Evolutionary conservation across 306 rosid species (phyloP).

Genomic region (Dicorynia guianensis): DNA sequence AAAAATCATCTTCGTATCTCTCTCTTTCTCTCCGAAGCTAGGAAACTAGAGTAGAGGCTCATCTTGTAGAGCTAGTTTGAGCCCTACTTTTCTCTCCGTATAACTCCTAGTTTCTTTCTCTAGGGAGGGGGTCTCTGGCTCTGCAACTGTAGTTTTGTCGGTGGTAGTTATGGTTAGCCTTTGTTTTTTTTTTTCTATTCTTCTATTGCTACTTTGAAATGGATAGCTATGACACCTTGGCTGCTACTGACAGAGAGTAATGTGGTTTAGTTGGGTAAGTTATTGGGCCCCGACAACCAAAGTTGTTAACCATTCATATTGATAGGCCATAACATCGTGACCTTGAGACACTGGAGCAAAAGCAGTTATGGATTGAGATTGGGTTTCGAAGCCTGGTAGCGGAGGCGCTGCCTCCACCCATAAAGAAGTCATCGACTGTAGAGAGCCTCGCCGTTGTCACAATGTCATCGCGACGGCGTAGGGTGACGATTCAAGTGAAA

Average conservation of each 20-base stretch:
- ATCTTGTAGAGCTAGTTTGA: slow-evolving; percentile 9
- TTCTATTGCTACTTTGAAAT: slow-evolving; percentile 27
- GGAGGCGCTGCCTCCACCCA: slow-evolving; percentile 71
- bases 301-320: too few relatives aligned
- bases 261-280: too few relatives aligned
- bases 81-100: slow-evolving; percentile 21
- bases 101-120: slow-evolving; percentile 8
- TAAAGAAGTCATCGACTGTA: slow-evolving; percentile 65
- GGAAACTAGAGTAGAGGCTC: slow-evolving; percentile 30
- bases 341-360: neutral
- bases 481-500: too few relatives aligned
- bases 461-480: too few relatives aligned
- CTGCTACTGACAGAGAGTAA: slow-evolving; percentile 30
- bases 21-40: neutral
- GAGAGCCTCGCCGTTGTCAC: slow-evolving; percentile 69
- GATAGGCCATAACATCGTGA: too few relatives aligned
- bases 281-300: too few relatives aligned
- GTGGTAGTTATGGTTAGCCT: slow-evolving; percentile 42
- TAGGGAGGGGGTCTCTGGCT: slow-evolving; percentile 21
- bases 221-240: slow-evolving; percentile 50
- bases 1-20: neutral
- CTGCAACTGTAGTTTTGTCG: slow-evolving; percentile 39
- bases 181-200: neutral
- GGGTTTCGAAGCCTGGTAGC: slow-evolving; percentile 78
- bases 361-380: slow-evolving; percentile 59